Evolutionary conservation across 345 rosid genomes (phyloP), one percentile per base, ranked within the genome.

Genomic region (Aquilaria malaccensis): DNA sequence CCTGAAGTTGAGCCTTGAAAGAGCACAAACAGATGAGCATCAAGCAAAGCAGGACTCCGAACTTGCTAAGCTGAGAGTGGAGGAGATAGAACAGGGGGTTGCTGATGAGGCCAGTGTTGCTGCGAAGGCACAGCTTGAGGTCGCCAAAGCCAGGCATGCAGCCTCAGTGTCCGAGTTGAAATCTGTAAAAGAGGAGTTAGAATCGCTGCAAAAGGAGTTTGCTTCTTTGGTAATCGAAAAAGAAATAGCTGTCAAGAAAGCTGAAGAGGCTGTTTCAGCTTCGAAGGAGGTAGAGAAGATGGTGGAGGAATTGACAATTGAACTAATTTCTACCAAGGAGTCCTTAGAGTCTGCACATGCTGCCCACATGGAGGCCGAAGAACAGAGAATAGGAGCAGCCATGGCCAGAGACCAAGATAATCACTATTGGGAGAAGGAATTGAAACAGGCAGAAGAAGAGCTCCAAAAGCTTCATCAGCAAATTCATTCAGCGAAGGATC

Each of bases 1-100:
- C 63, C 75, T 89, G 43, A 93, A 87, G 72, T 88, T 93, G 62
- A 80, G 81, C 70, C 81, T 93, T 14, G 98, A 93, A 71, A 85
- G 88, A 76, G 97, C 97, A 15, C 87, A 76, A 64, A 93, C 88
- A 0, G 98, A 93, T 72, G 98, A 89, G 72, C 80, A 75, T 49
- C 97, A 93, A 58, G 98, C 97, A 15, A 89, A 83, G 60, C 98
- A 93, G 55, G 97, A 93, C 71, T 89, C 96, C 2, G 96, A 87
- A 61, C 91, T 93, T 41, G 96, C 88, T 13, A 83, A 79, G 79
- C 81, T 93, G 51, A 84, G 98, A 73, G 90, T 85, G 61, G 90
- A 87, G 72, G 98, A 93, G 71, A 79, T 93, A 83, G 86, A 93
- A 72, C 92, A 93, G 66, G 98, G 98, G 41, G 84, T 93, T 53